Evolutionary conservation across 2,329 filamentous ascomycete genomes (phyloP).

Genomic region (Xylaria sp.): DNA sequence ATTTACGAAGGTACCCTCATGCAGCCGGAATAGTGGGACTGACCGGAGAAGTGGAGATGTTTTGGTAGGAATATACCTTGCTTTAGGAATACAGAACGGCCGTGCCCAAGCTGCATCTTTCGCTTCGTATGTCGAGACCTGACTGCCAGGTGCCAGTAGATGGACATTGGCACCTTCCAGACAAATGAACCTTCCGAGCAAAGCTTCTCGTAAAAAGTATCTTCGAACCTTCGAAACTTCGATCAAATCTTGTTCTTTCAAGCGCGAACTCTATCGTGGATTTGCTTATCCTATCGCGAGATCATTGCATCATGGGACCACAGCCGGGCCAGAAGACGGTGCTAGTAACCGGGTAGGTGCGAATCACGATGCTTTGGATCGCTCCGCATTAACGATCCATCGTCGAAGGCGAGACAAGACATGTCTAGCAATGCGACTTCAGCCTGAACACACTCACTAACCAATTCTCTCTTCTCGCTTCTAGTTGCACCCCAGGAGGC

Average conservation of each 20-base stretch:
- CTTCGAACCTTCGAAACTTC: not conserved
- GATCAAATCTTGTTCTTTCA: not conserved
- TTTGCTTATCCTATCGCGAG: not conserved
- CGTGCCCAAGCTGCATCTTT: too few relatives aligned
- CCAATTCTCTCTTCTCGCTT: not conserved
- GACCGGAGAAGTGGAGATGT: too few relatives aligned
- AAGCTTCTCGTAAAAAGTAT: not conserved
- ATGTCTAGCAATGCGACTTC: too few relatives aligned
- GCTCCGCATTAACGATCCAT: not conserved
- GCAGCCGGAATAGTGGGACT: too few relatives aligned
- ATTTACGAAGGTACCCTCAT: too few relatives aligned
- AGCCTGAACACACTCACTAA: not conserved
- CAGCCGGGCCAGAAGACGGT: conserved; percentile 23
- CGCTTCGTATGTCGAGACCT: too few relatives aligned
- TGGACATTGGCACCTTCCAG: too few relatives aligned
- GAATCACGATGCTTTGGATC: not conserved
- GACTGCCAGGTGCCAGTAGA: too few relatives aligned
- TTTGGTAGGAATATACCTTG: too few relatives aligned
- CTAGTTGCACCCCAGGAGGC: conserved; percentile 53
- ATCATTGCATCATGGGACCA: conserved; percentile 17
- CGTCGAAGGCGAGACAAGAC: too few relatives aligned
- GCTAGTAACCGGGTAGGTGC: conserved; percentile 22
- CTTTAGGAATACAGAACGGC: too few relatives aligned
- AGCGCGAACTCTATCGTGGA: not conserved
- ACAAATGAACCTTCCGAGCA: not conserved